phyloP scores from a whole-genome alignment of 805 yeast species.

The Pichia gijzeniarum region DNA sequence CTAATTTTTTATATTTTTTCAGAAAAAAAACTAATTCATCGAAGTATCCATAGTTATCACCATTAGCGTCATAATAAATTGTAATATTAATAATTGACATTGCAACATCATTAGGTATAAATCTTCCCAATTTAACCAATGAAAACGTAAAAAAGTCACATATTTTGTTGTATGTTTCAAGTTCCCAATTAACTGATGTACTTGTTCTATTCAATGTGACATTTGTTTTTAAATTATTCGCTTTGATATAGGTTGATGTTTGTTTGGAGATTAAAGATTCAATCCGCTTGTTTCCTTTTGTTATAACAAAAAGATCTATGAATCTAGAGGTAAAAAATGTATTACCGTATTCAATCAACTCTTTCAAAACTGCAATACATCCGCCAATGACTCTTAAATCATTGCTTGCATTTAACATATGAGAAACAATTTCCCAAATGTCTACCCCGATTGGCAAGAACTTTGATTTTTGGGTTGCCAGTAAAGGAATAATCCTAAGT shows the following conservation, averaged over 20 bases:
- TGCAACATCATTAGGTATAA: constrained; percentile 35
- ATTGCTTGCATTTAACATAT: constrained; percentile 14
- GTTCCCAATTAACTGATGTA: constrained; percentile 25
- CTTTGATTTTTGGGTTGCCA: constrained; percentile 42
- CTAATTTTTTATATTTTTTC: background rate
- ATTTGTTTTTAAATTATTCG: background rate
- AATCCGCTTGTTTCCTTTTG: constrained; percentile 10
- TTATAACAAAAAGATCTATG: constrained; percentile 32
- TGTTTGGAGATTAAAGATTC: constrained; percentile 14
- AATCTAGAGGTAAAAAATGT: constrained; percentile 43
- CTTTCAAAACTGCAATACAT: constrained; percentile 25
- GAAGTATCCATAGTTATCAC: constrained; percentile 24
- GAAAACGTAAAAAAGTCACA: constrained; percentile 33
- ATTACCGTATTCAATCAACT: constrained; percentile 34
- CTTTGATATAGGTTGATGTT: background rate
- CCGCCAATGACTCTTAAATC: constrained; percentile 28
- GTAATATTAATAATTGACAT: constrained; percentile 33
- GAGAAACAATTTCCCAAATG: constrained; percentile 43
- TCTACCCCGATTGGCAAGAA: constrained; percentile 47
- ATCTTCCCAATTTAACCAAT: constrained; percentile 34
- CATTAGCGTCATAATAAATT: constrained; percentile 17
- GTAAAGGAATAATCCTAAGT: constrained; percentile 39
- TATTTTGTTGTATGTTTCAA: constrained; percentile 21
- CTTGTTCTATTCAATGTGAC: constrained; percentile 18
- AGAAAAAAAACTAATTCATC: constrained; percentile 18